A percentile compares a stretch with the other conserved stretches of the same genome.
Conservation (phyloP, 108 stramenopile species). For the Cyclotella atomus region DNA sequence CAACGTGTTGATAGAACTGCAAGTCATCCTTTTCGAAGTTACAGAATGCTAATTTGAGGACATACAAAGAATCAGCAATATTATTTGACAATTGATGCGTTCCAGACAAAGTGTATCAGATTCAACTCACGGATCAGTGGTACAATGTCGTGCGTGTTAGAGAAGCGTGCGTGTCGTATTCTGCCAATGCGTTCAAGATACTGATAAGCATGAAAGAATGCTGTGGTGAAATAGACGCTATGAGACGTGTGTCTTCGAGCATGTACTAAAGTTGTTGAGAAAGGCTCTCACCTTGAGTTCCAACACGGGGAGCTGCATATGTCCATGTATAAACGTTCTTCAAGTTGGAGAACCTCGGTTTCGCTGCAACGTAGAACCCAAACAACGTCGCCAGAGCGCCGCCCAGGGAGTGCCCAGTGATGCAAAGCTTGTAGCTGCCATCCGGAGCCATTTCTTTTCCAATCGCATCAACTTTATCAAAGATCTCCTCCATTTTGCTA, state of each 20-base stretch:
- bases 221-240: neutral
- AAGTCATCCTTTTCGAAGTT: slow-evolving; percentile 23
- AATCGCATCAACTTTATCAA: slow-evolving; percentile 21
- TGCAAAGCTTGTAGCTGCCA: slow-evolving; percentile 28
- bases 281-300: slow-evolving; percentile 7
- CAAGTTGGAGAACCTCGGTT: slow-evolving; percentile 22
- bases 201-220: slow-evolving; percentile 33
- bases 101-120: no score
- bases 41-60: no score
- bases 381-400: slow-evolving; percentile 51
- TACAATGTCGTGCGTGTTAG: slow-evolving; percentile 8
- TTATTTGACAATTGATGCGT: no score
- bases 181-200: slow-evolving; percentile 27
- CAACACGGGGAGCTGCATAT: slow-evolving; percentile 35
- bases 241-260: neutral
- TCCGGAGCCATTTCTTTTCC: slow-evolving; percentile 24
- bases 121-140: slow-evolving; percentile 23
- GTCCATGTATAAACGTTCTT: slow-evolving; percentile 20
- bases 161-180: slow-evolving; percentile 29
- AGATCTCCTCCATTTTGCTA: slow-evolving; percentile 29
- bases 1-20: slow-evolving; percentile 12
- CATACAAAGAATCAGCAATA: no score
- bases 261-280: neutral
- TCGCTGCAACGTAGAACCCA: slow-evolving; percentile 36
- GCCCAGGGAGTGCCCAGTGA: slow-evolving; percentile 48